These are phyloP conservation scores for Bimuria novae-zelandiae DNA, from an alignment of 2,329 filamentous ascomycete genomes.

Conservation along the genomic window DNA sequence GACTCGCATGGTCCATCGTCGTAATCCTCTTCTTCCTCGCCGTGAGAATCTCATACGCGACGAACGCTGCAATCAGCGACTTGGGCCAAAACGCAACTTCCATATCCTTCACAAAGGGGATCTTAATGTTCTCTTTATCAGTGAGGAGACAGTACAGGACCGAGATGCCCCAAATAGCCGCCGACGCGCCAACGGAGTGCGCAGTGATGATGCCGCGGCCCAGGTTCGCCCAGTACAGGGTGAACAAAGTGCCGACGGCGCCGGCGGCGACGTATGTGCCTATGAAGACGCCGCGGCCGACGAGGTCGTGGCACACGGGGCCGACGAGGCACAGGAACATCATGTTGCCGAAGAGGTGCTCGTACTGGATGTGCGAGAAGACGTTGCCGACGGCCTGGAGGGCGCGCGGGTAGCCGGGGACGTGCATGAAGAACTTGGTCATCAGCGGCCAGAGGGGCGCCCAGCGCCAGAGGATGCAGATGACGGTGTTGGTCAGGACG, in stretches of 20 bases:
- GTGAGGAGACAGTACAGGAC: conserved; percentile 39
- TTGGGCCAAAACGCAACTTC: conserved; percentile 38
- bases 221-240: conserved; percentile 41
- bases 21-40: conserved; percentile 13
- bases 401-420: conserved; percentile 62
- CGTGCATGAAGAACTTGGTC: conserved; percentile 62
- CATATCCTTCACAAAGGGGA: conserved; percentile 36
- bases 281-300: conserved; percentile 42
- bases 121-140: conserved; percentile 34
- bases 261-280: conserved; percentile 43
- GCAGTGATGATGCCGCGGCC: conserved; percentile 31
- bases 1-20: conserved; percentile 42
- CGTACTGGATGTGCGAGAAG: conserved; percentile 69
- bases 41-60: conserved; percentile 29
- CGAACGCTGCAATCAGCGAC: conserved; percentile 33
- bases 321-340: conserved; percentile 68
- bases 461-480: conserved; percentile 65
- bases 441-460: conserved; percentile 68
- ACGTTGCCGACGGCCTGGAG: conserved; percentile 65
- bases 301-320: conserved; percentile 46
- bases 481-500: conserved; percentile 62
- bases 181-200: conserved; percentile 40
- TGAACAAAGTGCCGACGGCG: conserved; percentile 35
- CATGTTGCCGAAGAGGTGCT: conserved; percentile 67
- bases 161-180: conserved; percentile 41